Evolutionary conservation across 305 asterid species (phyloP), one percentile per base, ranked within the genome.

Genomic region (Fraxinus albicans): DNA sequence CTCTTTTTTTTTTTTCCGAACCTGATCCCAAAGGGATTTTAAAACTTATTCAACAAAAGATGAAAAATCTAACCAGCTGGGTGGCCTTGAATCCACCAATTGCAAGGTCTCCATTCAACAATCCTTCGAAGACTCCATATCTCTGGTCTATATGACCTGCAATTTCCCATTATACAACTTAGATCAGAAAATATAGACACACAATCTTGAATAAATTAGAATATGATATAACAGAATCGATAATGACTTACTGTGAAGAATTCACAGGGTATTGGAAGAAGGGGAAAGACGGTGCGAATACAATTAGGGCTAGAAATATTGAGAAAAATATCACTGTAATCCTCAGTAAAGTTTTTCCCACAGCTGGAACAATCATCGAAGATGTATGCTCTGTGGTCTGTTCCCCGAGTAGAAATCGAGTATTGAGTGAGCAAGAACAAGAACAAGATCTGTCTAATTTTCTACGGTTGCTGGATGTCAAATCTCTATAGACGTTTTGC

Each of bases 91-190:
- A 91, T 86, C 98, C 98, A 96, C 99, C 99, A 96, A 80, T 87
- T 86, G 92, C 98, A 96, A 83, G 99, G 98, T 78, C 98, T 85
- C 99, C 99, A 96, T 79, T 90, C 99, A 81, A 90, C 86, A 84
- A 91, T 19, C 84, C 98, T 91, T 77, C 88, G 90, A 29, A 95
- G 83, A 80, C 90, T 92, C 99, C 99, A 95, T 87, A 96, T 92
- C 89, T 90, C 92, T 4, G 92, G 89, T 82, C 94, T 91, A 53
- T 76, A 90, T 15, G 42, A 85, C 87, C 98, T 95, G 89, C 74
- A 17, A 3, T 17, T 72, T 53, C 23, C 72, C 23, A 78, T 36
- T 27, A 81, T 34, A 31, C 17, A 1, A 44, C 44, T 33, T 31
- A 85, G 83, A 85, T 87, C 86, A 77, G 83, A 74, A 74, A n/a